Evolutionary conservation across 2,329 filamentous ascomycete genomes (phyloP), one percentile per base, ranked within the genome.

Genomic region (Paecilomyces sp.): DNA sequence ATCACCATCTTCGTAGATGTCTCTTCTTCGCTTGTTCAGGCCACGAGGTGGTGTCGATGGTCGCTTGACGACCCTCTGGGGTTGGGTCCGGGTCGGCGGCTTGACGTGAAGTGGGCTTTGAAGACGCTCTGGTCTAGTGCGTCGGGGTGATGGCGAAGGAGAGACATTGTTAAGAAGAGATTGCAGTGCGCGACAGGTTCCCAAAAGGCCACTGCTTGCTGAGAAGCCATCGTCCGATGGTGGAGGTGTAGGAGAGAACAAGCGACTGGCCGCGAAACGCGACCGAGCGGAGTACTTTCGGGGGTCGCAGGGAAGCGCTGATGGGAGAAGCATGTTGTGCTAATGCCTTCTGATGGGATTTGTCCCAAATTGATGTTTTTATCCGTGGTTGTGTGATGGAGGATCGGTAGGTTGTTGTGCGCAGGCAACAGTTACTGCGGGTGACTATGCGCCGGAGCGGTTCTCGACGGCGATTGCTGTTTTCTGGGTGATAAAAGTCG

Each of bases 291-390:
- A 58, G 60, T 68, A 68, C 63, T 70, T 74, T 63, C 72, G 72
- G 66, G 70, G 66, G 63, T 79, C 77, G 72, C 77, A 79, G 59
- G 76, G 67, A 56, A 80, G 67, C 33, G 77, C 77, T 8, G 77
- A 79, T 60, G 77, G 77, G 60, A 80, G 76, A 55, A 80, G 66
- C 77, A 80, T 77, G 36, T 47, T 71, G 60, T 50, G 15, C 18
- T 25, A 15, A 34, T 18, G 51, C 18, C 18, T 47, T 47, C 41
- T 18, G 41, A 34, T 18, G 54, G 25, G 18, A 18, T 47, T n/a
- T n/a, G 41, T 22, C n/a, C 15, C 8, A 25, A 31, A 50, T 18
- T 13, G 41, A 57, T 51, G 22, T 22, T 57, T 22, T 24, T 47
- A 57, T 52, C 36, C 54, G 60, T 47, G 47, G 56, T 58, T 25